Percentiles rank a stretch among this genome's conserved stretches.
These are phyloP conservation scores for Ascochyta lentis DNA, from an alignment of 2,329 filamentous ascomycete species.

Conservation along the genomic window DNA sequence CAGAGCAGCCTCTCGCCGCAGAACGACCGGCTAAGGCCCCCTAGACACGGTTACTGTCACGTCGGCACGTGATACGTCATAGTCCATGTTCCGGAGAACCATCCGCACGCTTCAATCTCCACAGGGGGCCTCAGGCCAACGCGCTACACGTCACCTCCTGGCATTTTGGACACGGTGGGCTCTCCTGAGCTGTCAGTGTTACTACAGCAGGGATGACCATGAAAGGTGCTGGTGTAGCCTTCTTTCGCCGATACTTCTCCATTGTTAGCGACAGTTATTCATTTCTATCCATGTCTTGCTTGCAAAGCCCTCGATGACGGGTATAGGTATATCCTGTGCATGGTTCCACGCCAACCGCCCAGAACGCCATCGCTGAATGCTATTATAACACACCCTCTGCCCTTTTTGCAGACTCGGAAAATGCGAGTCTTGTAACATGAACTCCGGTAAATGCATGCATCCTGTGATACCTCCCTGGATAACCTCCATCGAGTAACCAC, in stretches of 20 bases:
- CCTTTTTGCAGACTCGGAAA: conserved; percentile 10
- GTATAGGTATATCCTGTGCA: conserved; percentile 15
- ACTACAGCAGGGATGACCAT: background rate
- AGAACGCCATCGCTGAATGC: conserved; percentile 38
- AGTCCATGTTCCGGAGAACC: background rate
- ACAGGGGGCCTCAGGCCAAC: background rate
- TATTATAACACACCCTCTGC: background rate
- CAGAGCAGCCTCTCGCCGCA: conserved; percentile 10
- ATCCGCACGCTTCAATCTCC: background rate
- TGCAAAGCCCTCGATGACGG: conserved; percentile 2
- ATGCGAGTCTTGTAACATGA: conserved; percentile 1
- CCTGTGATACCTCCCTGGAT: background rate
- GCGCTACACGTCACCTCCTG: background rate
- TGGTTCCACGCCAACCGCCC: background rate
- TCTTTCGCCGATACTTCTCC: background rate
- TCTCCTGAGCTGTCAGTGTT: background rate
- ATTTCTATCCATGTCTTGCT: conserved; percentile 1
- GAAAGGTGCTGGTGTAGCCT: background rate
- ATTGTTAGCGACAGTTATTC: background rate
- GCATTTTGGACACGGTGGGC: background rate
- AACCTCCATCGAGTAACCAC: background rate
- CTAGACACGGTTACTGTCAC: conserved; percentile 1
- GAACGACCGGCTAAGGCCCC: conserved; percentile 4
- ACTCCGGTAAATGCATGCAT: conserved; percentile 10
- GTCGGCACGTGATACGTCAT: conserved; percentile 15